These are phyloP conservation scores for Sclerotiophoma versabilis DNA, from an alignment of 2,329 filamentous ascomycete genomes.

Conservation along the genomic window DNA sequence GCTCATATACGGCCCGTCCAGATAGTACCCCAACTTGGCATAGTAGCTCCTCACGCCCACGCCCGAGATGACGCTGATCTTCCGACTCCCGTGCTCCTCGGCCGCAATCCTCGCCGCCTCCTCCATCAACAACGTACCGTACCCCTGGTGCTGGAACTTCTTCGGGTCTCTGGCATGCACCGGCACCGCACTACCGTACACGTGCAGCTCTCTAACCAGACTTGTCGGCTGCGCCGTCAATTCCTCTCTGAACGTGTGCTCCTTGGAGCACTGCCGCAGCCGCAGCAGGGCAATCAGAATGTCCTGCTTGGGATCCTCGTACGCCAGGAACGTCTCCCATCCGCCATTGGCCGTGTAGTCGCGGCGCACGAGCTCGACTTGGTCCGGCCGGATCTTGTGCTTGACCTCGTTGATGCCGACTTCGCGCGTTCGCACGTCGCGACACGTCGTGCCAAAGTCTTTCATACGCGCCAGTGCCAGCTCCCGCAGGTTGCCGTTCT, in stretches of 20 bases:
- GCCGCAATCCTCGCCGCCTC: conserved; percentile 94
- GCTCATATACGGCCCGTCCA: conserved; percentile 81
- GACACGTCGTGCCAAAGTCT: conserved; percentile 95
- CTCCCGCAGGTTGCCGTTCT: conserved; percentile 96
- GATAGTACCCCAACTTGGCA: conserved; percentile 86
- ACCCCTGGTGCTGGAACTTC: conserved; percentile 98
- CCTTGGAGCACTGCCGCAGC: conserved; percentile 86
- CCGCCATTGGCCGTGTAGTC: conserved; percentile 96
- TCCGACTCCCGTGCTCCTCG: conserved; percentile 90
- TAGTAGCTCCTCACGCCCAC: conserved; percentile 97
- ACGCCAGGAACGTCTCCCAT: conserved; percentile 98
- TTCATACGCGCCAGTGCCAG: conserved; percentile 97
- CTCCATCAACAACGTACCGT: conserved; percentile 95
- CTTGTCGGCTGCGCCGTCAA: conserved; percentile 86
- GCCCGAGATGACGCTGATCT: conserved; percentile 97
- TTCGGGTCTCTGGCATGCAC: conserved; percentile 93
- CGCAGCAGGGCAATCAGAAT: conserved; percentile 92
- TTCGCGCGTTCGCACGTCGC: conserved; percentile 94
- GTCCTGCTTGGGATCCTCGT: conserved; percentile 98
- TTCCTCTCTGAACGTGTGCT: conserved; percentile 91
- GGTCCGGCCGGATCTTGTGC: conserved; percentile 95
- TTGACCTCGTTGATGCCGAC: conserved; percentile 99
- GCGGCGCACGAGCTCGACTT: conserved; percentile 91
- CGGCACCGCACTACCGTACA: conserved; percentile 97
- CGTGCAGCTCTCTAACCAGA: conserved; percentile 91